Base-by-base conservation (phyloP, 257 asterid genomes). In the Ehretia macrophylla region DNA sequence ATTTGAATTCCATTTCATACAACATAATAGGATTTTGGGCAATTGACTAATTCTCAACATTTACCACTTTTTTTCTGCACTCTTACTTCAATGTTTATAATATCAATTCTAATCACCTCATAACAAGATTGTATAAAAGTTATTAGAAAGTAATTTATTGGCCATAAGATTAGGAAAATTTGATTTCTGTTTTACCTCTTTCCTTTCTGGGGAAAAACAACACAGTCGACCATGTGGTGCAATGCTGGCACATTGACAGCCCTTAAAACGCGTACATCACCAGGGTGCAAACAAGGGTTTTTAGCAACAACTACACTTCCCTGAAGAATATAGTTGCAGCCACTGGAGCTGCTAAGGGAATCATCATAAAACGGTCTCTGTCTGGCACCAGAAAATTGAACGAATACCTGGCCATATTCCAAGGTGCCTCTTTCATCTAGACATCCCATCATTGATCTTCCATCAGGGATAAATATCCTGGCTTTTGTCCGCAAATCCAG, bases 231-330 rank as follows among this genome's bases (percentile, higher is more conserved):
- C 98, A 91, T 85, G 77, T 85, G 98, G 65, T 60, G 75, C 73
- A 91, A 69, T 6, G 39, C 69, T 0, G 75, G 83, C 66, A 79
- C 82, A 46, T 91, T 60, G 50, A 91, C 66, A 37, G 95, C 96
- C 51, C 20, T 39, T 14, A 91, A 57, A 55, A 87, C 79, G 63
- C 98, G 98, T 40, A 91, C 79, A 66, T 91, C 96, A 32, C 98
- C 98, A 1, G 98, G 98, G 65, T 91, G 95, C 77, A 91, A 75
- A 67, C 98, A 91, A 1, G 98, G 98, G 63, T 87, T 91, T 62
- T 87, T 91, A 9, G 98, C 95, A 81, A 91, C 98, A 5, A 58
- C 72, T 14, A 91, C 95, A 13, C 23, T 76, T 51, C 88, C 88
- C 58, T 17, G 5, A 17, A 83, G 55, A 32, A 74, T 23, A 58